These are phyloP conservation scores for Malassezia obtusa DNA, from an alignment of 1,284 basidiomycete species.

Conservation along the genomic window DNA sequence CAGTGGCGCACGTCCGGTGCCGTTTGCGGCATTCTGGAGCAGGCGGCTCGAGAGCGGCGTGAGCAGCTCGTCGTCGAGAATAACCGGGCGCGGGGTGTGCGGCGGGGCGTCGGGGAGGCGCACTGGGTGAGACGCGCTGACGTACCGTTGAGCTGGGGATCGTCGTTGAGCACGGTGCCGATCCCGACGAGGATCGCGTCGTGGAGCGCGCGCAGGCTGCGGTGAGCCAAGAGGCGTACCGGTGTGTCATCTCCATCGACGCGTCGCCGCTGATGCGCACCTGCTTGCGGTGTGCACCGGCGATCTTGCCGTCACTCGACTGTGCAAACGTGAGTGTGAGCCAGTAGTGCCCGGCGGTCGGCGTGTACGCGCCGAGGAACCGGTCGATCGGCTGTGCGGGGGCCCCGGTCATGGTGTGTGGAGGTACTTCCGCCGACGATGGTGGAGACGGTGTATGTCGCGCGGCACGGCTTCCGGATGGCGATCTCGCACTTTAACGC, in stretches of 20 bases:
- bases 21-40: slow-evolving; percentile 58
- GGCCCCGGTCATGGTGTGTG: neutral
- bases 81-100: slow-evolving; percentile 61
- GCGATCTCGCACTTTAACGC: slow-evolving; percentile 42
- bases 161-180: slow-evolving; percentile 76
- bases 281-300: slow-evolving; percentile 62
- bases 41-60: slow-evolving; percentile 63
- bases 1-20: slow-evolving; percentile 64
- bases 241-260: slow-evolving; percentile 87
- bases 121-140: slow-evolving; percentile 25
- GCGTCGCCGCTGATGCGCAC: slow-evolving; percentile 72
- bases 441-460: slow-evolving; percentile 67
- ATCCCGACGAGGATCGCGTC: slow-evolving; percentile 84
- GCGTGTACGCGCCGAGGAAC: neutral
- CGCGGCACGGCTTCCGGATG: slow-evolving; percentile 55
- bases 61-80: slow-evolving; percentile 67
- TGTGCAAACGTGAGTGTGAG: slow-evolving; percentile 87
- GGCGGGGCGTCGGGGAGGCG: slow-evolving; percentile 39
- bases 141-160: slow-evolving; percentile 71
- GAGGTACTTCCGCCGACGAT: slow-evolving; percentile 22
- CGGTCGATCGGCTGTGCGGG: neutral
- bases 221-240: slow-evolving; percentile 52
- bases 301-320: slow-evolving; percentile 83
- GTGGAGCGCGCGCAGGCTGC: slow-evolving; percentile 58
- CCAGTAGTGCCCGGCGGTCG: slow-evolving; percentile 12